Evolutionary conservation across 2,329 filamentous ascomycete genomes (phyloP), one percentile per base, ranked within the genome.

Genomic region (Phaeosphaeriaceae sp.): DNA sequence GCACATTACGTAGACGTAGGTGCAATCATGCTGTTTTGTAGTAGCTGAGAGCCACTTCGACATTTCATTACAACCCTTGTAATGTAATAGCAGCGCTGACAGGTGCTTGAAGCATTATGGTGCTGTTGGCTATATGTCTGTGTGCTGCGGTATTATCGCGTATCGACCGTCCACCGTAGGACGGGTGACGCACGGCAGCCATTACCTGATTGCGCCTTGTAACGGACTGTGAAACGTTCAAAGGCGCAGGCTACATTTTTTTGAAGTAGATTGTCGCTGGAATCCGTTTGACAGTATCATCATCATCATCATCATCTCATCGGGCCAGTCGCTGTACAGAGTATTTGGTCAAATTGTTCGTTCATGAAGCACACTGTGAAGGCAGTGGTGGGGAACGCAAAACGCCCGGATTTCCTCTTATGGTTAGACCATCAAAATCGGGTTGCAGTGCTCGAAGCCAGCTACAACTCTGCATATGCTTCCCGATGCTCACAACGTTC

Each of bases 381-480:
- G n/a, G n/a, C n/a, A 27, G 25, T 27, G 9, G 25, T 27, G 25
- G 25, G 25, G 57, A n/a, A n/a, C n/a, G n/a, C 48, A 49, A 13
- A 52, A 57, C 59, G 33, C 54, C 63, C 65, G 62, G 51, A 69
- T 58, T 61, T 53, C 63, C 63, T 58, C 33, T 31, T 56, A 13
- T 17, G 51, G 67, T 42, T 62, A 65, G 62, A 48, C 25, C 31
- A 20, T 56, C 56, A 53, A 53, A 21, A 15, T 55, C 47, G 54
- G 49, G 46, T 55, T 56, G 45, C 21, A 15, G 57, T 36, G 36
- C 53, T 56, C 56, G 54, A 57, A 58, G 55, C 58, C 47, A 61
- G 60, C 60, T 56, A 56, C 61, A 52, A 60, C 49, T 62, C 51
- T 62, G 61, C 61, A 62, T 62, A 48, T 54, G 58, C 36, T 51